Base-by-base conservation (phyloP, 179 eudicot species). In the Beta macrorhiza region DNA sequence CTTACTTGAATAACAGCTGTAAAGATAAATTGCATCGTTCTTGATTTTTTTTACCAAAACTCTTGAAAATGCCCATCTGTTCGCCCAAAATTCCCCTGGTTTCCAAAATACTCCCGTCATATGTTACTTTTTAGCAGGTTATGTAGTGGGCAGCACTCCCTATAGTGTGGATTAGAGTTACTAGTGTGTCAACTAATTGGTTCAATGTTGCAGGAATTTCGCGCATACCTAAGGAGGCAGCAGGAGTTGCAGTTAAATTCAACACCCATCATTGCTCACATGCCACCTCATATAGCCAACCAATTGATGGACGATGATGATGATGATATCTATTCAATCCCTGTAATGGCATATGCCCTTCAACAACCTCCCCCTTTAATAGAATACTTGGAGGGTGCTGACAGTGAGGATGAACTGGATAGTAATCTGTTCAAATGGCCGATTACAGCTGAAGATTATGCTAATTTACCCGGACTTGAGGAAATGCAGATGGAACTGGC, bases 171-270 rank as follows among this genome's bases (percentile, higher is more conserved):
- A 37, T 37, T 37, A 37, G 42, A 49, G 32, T 20, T 22, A 14
- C 12, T 52, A n/a, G 25, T 67, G 49, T 67, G 3, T 64, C 14
- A 25, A 64, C 42, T 64, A 37, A 20, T 64, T 64, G 72, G n/a
- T n/a, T 70, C 57, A 71, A 45, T n/a, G 13, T 71, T 71, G 57
- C 32, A 71, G 75, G 56, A 71, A 71, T 42, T 12, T 15, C 19
- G 51, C 16, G 0, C 17, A 45, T 71, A 47, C 57, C 42, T n/a
- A 32, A 51, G 4, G 44, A 47, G 29, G 42, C 42, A 37, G 16
- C 75, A 47, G 11, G 49, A 16, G 47, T 32, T 37, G n/a, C 49
- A 5, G 4, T 15, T 15, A 13, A 5, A 67, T 1, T 25, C 29
- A 4, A 11, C 7, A 42, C 11, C 44, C 0, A 1, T 25, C 42